These are phyloP conservation scores for Psilocybe azurescens DNA, from an alignment of 768 basidiomycete genomes.

Conservation along the genomic window DNA sequence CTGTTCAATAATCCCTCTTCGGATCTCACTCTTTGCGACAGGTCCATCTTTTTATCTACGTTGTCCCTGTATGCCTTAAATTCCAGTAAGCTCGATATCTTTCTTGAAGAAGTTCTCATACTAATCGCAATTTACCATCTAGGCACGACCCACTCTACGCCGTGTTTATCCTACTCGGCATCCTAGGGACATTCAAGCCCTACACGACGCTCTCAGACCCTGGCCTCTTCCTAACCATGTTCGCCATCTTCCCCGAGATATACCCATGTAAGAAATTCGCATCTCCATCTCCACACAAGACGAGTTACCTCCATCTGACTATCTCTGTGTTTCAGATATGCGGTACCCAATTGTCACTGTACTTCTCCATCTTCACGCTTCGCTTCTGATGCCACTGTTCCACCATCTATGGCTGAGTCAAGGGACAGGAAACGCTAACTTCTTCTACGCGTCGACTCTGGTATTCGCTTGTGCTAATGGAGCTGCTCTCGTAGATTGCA, in stretches of 20 bases:
- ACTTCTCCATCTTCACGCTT: slow-evolving; percentile 83
- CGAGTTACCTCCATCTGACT: neutral
- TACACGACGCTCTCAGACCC: slow-evolving; percentile 93
- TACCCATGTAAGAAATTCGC: slow-evolving; percentile 67
- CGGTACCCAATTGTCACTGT: slow-evolving; percentile 85
- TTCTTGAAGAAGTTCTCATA: neutral
- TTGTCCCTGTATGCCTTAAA: slow-evolving; percentile 85
- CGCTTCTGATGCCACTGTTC: slow-evolving; percentile 88
- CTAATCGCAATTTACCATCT: neutral
- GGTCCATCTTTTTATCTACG: slow-evolving; percentile 85
- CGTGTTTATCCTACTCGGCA: slow-evolving; percentile 72
- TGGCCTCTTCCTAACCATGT: slow-evolving; percentile 83
- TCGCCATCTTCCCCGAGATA: slow-evolving; percentile 82
- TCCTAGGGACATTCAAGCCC: slow-evolving; percentile 86
- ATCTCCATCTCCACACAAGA: neutral
- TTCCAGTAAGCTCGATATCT: slow-evolving; percentile 63
- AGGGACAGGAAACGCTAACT: slow-evolving; percentile 96
- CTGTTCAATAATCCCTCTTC: neutral
- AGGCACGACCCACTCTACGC: slow-evolving; percentile 90
- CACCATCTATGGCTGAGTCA: slow-evolving; percentile 90
- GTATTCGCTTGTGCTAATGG: slow-evolving; percentile 92
- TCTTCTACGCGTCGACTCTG: slow-evolving; percentile 95
- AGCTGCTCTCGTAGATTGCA: slow-evolving; percentile 78
- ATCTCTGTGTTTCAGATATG: slow-evolving; percentile 58
- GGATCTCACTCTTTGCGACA: slow-evolving; percentile 30